phyloP scores from a whole-genome alignment of 495 filamentous ascomycete genomes.

The Echria macrotheca region DNA sequence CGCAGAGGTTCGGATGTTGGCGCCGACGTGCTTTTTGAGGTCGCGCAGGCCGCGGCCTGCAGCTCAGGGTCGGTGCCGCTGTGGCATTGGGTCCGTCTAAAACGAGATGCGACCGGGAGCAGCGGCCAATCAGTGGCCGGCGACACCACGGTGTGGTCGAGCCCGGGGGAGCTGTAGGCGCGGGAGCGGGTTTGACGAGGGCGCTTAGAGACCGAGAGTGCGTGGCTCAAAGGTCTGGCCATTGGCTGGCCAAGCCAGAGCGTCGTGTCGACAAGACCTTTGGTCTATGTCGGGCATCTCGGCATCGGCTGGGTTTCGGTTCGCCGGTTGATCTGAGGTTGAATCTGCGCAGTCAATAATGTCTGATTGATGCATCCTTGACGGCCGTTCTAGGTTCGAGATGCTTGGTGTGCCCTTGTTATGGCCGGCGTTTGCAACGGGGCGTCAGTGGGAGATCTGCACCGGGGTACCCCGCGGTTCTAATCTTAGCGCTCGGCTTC shows the following conservation, averaged over 20 bases:
- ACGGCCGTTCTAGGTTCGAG: too few species aligned
- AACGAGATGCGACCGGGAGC: slow-evolving; percentile 9
- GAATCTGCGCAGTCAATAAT: too few species aligned
- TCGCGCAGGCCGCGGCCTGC: slow-evolving; percentile 11
- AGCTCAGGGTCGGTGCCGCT: neutral
- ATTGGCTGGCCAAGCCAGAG: slow-evolving; percentile 20
- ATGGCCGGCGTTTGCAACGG: too few species aligned
- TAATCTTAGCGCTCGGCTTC: too few species aligned
- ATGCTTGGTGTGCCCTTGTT: too few species aligned
- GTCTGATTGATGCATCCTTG: too few species aligned
- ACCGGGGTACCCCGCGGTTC: too few species aligned
- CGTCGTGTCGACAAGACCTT: neutral
- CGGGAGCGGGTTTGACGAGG: slow-evolving; percentile 18
- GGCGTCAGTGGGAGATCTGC: too few species aligned
- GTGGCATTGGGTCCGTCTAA: slow-evolving; percentile 16
- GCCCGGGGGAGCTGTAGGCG: slow-evolving; percentile 13
- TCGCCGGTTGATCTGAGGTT: too few species aligned
- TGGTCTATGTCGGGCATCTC: neutral
- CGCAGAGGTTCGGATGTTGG: too few species aligned
- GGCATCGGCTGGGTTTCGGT: slow-evolving; percentile 5
- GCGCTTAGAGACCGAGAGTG: slow-evolving; percentile 22
- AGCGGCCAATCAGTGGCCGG: slow-evolving; percentile 14
- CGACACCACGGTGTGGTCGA: neutral
- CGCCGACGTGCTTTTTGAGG: slow-evolving; percentile 11
- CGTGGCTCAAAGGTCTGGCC: neutral